A percentile compares a stretch with the other conserved stretches of the same genome.
phyloP scores from a whole-genome alignment of 1,284 basidiomycete genomes.

The Marasmius tenuissimus region DNA sequence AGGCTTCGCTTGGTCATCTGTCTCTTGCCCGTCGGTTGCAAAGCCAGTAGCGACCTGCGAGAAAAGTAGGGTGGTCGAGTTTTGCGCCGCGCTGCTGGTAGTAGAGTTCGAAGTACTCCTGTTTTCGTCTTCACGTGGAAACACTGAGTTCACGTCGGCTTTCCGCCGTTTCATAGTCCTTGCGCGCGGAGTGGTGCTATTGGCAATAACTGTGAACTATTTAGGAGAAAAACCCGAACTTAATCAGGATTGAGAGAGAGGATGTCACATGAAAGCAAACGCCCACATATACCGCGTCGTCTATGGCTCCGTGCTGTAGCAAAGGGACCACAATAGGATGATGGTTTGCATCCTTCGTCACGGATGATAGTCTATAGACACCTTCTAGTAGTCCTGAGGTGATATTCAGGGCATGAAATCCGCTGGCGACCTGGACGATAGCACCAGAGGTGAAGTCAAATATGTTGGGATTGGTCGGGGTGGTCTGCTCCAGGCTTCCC shows the following conservation, averaged over 20 bases:
- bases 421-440: slow-evolving; percentile 36
- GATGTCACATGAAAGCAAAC: no score
- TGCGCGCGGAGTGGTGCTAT: background rate
- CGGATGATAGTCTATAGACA: slow-evolving; percentile 30
- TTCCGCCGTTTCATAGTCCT: background rate
- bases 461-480: slow-evolving; percentile 52
- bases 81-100: background rate
- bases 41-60: background rate
- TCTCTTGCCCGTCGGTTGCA: background rate
- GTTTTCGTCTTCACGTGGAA: no score
- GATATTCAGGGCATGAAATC: slow-evolving; percentile 31
- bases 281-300: background rate
- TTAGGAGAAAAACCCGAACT: background rate
- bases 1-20: background rate
- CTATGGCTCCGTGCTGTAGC: background rate
- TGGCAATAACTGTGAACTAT: background rate
- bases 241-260: background rate
- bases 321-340: background rate
- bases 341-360: background rate
- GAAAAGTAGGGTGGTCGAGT: background rate
- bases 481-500: slow-evolving; percentile 49
- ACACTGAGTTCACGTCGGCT: background rate
- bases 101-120: background rate
- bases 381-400: background rate
- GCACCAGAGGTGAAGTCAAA: slow-evolving; percentile 76